Conservation (phyloP, 306 rosid species). For the Ammopiptanthus mongolicus region DNA sequence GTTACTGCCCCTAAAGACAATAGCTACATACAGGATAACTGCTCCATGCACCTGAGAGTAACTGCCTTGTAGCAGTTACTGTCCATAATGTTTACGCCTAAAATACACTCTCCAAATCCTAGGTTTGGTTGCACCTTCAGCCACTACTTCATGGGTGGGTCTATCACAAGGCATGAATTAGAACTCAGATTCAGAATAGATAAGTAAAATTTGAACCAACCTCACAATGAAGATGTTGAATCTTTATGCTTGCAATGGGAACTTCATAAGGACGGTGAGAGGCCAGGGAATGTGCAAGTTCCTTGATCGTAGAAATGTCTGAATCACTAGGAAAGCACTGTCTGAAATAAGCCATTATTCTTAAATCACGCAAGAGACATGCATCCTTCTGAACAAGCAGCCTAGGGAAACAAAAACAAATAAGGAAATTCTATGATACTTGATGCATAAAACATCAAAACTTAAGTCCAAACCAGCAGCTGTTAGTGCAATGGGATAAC, state of each 20-base stretch:
- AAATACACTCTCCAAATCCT: too few species aligned
- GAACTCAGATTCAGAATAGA: slow-evolving; percentile 4
- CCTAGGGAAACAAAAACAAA: slow-evolving; percentile 38
- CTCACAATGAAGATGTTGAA: slow-evolving; percentile 71
- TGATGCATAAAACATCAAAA: not conserved
- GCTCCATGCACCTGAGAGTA: too few species aligned
- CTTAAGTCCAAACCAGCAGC: not conserved
- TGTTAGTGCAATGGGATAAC: not conserved
- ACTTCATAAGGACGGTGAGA: slow-evolving; percentile 84
- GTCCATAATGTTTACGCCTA: too few species aligned
- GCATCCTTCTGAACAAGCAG: slow-evolving; percentile 73
- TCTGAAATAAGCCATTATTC: slow-evolving; percentile 83
- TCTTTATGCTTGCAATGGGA: slow-evolving; percentile 74
- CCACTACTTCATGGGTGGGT: too few species aligned
- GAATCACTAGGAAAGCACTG: slow-evolving; percentile 64
- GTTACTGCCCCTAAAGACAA: too few species aligned
- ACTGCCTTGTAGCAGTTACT: too few species aligned
- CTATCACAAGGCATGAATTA: not conserved
- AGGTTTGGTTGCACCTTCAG: too few species aligned
- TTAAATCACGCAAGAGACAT: slow-evolving; percentile 53
- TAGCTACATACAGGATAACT: too few species aligned
- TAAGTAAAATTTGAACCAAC: slow-evolving; percentile 37
- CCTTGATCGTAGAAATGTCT: slow-evolving; percentile 69
- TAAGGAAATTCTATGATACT: not conserved
- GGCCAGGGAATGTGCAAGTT: slow-evolving; percentile 80